Evolutionary conservation across 805 yeast species (phyloP).

Genomic region (Hanseniaspora thailandica): DNA sequence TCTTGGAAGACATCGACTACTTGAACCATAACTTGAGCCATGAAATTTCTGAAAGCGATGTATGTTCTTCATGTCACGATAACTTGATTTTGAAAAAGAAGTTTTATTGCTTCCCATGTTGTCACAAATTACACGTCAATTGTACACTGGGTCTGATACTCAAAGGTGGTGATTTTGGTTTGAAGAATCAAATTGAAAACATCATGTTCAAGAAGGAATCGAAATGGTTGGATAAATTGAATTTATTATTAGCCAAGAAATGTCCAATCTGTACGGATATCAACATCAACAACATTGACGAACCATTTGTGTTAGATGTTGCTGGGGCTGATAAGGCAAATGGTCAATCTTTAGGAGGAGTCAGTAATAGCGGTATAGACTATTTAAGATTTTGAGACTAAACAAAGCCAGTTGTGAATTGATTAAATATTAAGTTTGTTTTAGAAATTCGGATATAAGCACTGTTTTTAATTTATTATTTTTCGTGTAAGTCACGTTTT

Average conservation of each 20-base stretch:
- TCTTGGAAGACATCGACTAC: conserved; percentile 46
- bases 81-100: conserved; percentile 57
- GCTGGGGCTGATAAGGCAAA: neutral
- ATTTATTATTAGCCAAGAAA: conserved; percentile 45
- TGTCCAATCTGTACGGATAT: conserved; percentile 71
- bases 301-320: conserved; percentile 33
- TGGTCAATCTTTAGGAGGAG: neutral
- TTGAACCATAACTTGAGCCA: conserved; percentile 47
- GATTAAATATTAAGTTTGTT: too few relatives aligned
- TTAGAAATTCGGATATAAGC: neutral
- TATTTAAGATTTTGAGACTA: neutral
- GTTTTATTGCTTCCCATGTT: conserved; percentile 78
- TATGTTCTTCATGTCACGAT: conserved; percentile 52
- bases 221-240: conserved; percentile 32
- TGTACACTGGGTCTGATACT: conserved; percentile 59
- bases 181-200: conserved; percentile 50
- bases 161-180: conserved; percentile 52
- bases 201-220: conserved; percentile 31
- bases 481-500: neutral
- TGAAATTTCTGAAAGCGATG: conserved; percentile 69
- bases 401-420: too few relatives aligned
- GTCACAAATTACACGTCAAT: conserved; percentile 79
- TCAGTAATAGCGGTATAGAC: neutral
- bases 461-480: too few relatives aligned
- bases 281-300: conserved; percentile 58